Base-by-base conservation (phyloP, 2,329 filamentous ascomycete genomes). In the Fusarium tanahbumbuense region DNA sequence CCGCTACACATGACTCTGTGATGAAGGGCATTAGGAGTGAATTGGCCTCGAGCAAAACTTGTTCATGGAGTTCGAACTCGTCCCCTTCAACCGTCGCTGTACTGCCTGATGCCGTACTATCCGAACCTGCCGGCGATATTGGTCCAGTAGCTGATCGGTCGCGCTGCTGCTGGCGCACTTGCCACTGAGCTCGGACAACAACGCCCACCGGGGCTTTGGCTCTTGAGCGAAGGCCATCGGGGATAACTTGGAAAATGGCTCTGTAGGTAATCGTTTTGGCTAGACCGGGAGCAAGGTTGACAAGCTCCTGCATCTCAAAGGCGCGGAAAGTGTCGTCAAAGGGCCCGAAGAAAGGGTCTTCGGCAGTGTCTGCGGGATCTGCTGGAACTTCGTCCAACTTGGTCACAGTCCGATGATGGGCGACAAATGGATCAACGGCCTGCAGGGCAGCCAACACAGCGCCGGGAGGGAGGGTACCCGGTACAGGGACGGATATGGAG, bases 141-240 rank as follows among this genome's bases (percentile, higher is more conserved):
- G 73, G 59, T 45, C 60, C 61, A 48, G 45, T 52, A 9, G 64
- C 37, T 16, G 68, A 68, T 44, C 64, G 52, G 22, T 41, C 48
- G 28, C 60, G 64, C 27, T 67, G 67, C 50, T 67, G 74, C 58
- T 60, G 68, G 52, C 71, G 75, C 49, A 80, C 77, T 44, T 60
- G 70, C 68, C 78, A 81, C 66, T 80, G 78, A 44, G 73, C 81
- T 76, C 83, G 80, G 55, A 85, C 79, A 18, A 77, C 76, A 23
- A 85, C 82, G 40, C 83, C 83, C 25, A 77, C 82, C 5, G 79
- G 76, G 7, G 83, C 82, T 42, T 81, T 76, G 50, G 81, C 83
- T 41, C 83, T 78, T 56, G 80, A 80, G n/a, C 83, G 79, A 30
- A 83, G 74, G 49, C 83, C 83, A 37, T 77, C 73, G 23, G 77